These are phyloP conservation scores for Cryomyces minteri DNA, from an alignment of 495 filamentous ascomycete genomes.

Conservation along the genomic window DNA sequence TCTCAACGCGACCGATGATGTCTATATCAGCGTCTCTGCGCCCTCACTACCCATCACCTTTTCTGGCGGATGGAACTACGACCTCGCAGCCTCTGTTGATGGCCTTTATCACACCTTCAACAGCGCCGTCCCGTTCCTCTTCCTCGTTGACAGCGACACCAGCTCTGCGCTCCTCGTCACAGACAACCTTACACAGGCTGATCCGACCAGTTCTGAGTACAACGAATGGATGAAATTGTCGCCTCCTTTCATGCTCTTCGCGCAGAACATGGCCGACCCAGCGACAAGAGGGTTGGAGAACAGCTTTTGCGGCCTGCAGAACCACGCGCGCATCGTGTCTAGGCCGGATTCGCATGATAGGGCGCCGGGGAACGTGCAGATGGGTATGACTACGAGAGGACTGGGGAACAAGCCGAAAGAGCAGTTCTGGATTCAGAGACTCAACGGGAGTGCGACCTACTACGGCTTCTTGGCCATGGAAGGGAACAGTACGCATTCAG, in stretches of 20 bases:
- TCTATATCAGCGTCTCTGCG: constrained; percentile 61
- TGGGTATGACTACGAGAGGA: constrained; percentile 48
- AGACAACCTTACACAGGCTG: constrained; percentile 38
- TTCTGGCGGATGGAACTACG: constrained; percentile 47
- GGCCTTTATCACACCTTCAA: constrained; percentile 45
- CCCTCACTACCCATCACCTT: constrained; percentile 36
- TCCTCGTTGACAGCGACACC: constrained; percentile 64
- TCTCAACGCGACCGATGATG: constrained; percentile 33
- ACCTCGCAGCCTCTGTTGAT: constrained; percentile 71
- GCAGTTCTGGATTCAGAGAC: constrained; percentile 63
- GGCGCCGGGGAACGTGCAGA: constrained; percentile 27
- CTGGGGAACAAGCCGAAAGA: constrained; percentile 47
- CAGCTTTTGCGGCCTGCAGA: constrained; percentile 30
- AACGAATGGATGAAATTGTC: constrained; percentile 34
- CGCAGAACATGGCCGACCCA: constrained; percentile 40
- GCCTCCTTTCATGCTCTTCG: constrained; percentile 59
- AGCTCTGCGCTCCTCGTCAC: constrained; percentile 62
- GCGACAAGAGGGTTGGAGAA: constrained; percentile 44
- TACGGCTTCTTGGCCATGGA: constrained; percentile 47
- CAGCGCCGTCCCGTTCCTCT: constrained; percentile 29
- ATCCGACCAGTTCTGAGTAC: constrained; percentile 20
- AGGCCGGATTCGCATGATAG: constrained; percentile 23
- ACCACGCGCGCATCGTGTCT: constrained; percentile 39
- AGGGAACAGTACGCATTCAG: constrained; percentile 31
- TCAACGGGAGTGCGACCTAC: constrained; percentile 56